Evolutionary conservation across 345 rosid species (phyloP), one percentile per base, ranked within the genome.

Genomic region (Corymbia maculata): DNA sequence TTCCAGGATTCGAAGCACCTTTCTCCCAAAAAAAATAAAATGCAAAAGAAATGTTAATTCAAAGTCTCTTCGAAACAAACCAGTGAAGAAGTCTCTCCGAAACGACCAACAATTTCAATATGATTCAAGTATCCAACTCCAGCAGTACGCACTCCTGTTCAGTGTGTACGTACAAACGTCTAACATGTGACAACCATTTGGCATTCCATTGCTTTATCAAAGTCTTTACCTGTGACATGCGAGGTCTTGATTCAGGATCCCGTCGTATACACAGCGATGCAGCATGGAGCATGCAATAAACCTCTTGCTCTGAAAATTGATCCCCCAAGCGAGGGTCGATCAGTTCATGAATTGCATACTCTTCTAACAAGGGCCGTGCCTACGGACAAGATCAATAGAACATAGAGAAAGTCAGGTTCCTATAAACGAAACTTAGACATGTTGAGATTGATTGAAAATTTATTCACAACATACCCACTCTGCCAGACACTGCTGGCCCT

Each of bases 341-440:
- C 87, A 98, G 94, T 89, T 97, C 97, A n/a, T 93, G 97, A n/a
- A 98, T 92, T 8, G 98, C 98, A 84, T 92, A 91, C 89, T 96
- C 98, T 94, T 96, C 98, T 87, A 98, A 90, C 44, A 98, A 91
- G 1, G 99, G 98, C 16, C 98, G 98, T 89, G 99, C 99, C 99
- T 98, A 89, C 0, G 12, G 82, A 75, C 4, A 19, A 75, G 82
- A 75, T 42, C 49, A 21, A 49, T 5, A 86, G 32, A 7, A 52
- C 4, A 16, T 61, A 49, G 30, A 85, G 13, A 19, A 21, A 13
- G 21, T 52, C n/a, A 45, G 45, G 86, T 51, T 68, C 61, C 53
- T 4, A 45, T 45, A 59, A 49, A 49, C 57, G 4, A n/a, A 42
- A 16, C 12, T 51, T 24, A 66, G 42, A 45, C 47, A 75, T 15